These are phyloP conservation scores for Albatrellus sp. DNA, from an alignment of 1,284 basidiomycete genomes.

Conservation along the genomic window DNA sequence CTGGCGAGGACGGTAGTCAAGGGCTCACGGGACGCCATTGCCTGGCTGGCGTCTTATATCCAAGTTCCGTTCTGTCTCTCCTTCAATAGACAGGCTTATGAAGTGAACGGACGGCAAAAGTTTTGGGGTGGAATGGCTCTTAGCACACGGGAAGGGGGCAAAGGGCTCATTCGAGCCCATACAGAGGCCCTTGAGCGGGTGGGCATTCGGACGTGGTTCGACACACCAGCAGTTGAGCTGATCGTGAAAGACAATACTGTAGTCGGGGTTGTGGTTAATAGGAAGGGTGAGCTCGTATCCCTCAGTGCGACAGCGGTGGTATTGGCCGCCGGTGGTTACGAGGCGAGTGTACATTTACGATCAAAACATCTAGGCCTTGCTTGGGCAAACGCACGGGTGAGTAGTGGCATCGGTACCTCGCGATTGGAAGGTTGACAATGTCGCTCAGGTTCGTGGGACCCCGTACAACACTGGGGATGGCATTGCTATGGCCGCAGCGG, in stretches of 20 bases:
- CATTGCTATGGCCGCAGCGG: conserved; percentile 32
- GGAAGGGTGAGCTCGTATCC: conserved; percentile 20
- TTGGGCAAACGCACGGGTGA: conserved; percentile 46
- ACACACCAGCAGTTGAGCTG: conserved; percentile 34
- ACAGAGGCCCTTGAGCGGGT: conserved; percentile 32
- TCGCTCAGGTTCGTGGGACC: conserved; percentile 46
- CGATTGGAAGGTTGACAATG: conserved; percentile 1
- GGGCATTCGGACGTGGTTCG: conserved; percentile 44
- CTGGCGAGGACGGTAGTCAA: conserved; percentile 43
- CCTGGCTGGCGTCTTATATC: conserved; percentile 40
- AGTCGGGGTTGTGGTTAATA: conserved; percentile 31
- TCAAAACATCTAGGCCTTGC: conserved; percentile 36
- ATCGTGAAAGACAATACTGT: conserved; percentile 26
- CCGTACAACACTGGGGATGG: conserved; percentile 59
- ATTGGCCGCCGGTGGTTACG: conserved; percentile 55
- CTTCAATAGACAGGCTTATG: conserved; percentile 56
- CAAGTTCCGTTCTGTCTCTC: conserved; percentile 45
- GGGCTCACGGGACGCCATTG: conserved; percentile 38
- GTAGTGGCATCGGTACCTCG: conserved; percentile 2
- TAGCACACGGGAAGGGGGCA: conserved; percentile 48
- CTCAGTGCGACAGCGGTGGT: conserved; percentile 34
- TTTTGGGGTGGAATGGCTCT: conserved; percentile 62
- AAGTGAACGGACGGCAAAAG: conserved; percentile 43
- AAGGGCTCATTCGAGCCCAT: conserved; percentile 52
- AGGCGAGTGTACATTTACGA: conserved; percentile 40